Percentiles rank a stretch among this genome's conserved stretches.
Conservation (phyloP, 169 alveolate genomes). For the Plasmodium adleri region DNA sequence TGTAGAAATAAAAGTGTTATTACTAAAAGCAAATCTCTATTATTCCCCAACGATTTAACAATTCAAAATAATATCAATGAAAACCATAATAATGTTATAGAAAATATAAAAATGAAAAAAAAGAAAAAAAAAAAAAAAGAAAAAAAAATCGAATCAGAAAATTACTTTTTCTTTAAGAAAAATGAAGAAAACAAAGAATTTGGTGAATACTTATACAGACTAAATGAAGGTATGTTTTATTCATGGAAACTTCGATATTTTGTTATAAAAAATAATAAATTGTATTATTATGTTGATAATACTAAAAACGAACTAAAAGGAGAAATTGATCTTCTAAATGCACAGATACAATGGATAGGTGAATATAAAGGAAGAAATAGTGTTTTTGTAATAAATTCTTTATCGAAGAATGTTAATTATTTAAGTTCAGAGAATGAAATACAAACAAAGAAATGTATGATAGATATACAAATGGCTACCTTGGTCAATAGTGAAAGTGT, state of each 20-base stretch:
- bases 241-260: slow-evolving; percentile 27
- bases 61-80: background rate
- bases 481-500: slow-evolving; percentile 5
- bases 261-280: slow-evolving; percentile 15
- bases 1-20: background rate
- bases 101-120: background rate
- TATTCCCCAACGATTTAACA: background rate
- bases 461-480: slow-evolving; percentile 37
- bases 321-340: slow-evolving; percentile 55
- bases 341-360: slow-evolving; percentile 81
- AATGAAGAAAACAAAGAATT: slow-evolving; percentile 8
- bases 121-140: background rate
- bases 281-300: slow-evolving; percentile 4
- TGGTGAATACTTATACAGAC: slow-evolving; percentile 15
- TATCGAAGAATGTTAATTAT: slow-evolving; percentile 48
- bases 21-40: background rate
- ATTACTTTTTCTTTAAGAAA: slow-evolving; percentile 21
- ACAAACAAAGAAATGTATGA: slow-evolving; percentile 79
- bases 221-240: slow-evolving; percentile 36
- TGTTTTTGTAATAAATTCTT: slow-evolving; percentile 72
- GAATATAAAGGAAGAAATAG: slow-evolving; percentile 79
- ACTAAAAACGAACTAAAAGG: slow-evolving; percentile 64
- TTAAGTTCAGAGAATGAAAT: slow-evolving; percentile 77
- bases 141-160: background rate
- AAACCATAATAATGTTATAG: background rate